A percentile compares a stretch with the other conserved stretches of the same genome.
phyloP scores from a whole-genome alignment of 352 stramenopile genomes.

The Globisporangium cylindrosporum region DNA sequence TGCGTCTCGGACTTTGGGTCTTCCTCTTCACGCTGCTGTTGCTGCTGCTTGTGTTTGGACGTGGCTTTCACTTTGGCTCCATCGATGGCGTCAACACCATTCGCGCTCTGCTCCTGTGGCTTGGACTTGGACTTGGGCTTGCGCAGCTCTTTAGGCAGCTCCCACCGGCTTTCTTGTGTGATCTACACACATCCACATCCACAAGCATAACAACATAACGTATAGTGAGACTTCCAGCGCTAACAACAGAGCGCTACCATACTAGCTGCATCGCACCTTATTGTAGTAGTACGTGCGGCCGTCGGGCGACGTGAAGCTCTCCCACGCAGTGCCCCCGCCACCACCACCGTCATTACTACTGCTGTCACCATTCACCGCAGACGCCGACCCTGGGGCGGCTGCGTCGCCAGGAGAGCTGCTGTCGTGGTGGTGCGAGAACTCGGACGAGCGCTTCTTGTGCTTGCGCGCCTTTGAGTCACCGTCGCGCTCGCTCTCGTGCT shows the following conservation, averaged over 20 bases:
- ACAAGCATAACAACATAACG: neutral
- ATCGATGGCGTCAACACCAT: neutral
- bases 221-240: neutral
- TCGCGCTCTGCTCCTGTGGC: neutral
- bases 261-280: constrained; percentile 15
- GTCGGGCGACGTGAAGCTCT: constrained; percentile 56
- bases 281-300: constrained; percentile 70
- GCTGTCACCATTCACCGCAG: neutral
- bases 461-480: constrained; percentile 1
- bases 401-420: neutral
- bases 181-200: constrained; percentile 15
- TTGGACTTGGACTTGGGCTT: neutral
- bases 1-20: neutral
- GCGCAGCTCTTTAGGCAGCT: constrained; percentile 31
- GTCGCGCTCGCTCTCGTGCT: neutral
- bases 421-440: constrained; percentile 11
- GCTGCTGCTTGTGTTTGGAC: neutral
- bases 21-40: neutral
- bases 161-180: constrained; percentile 65
- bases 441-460: constrained; percentile 14
- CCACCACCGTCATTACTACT: neutral
- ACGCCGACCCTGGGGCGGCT: neutral
- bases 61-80: constrained; percentile 4
- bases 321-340: constrained; percentile 23
- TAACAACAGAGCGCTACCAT: neutral